Evolutionary conservation across 345 rosid species (phyloP).

Genomic region (Cochlearia excelsa): DNA sequence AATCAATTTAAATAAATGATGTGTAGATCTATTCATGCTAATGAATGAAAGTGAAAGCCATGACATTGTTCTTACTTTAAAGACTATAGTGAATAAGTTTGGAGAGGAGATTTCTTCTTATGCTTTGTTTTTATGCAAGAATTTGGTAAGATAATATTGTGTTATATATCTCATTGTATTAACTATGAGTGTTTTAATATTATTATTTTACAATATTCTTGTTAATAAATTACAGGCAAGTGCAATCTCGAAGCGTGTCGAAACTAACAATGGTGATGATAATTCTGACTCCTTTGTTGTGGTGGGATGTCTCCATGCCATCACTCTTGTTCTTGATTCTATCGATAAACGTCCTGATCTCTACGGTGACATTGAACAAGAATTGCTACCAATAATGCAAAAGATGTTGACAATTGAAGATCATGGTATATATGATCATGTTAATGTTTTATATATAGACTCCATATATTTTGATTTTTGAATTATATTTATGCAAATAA

Average conservation of each 20-base stretch:
- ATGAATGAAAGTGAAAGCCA: constrained; percentile 99
- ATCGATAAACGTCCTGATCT: constrained; percentile 87
- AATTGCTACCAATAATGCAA: constrained; percentile 85
- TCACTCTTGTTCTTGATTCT: constrained; percentile 91
- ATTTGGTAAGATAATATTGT: constrained; percentile 66
- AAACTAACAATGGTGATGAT: constrained; percentile 82
- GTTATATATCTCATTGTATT: constrained; percentile 2
- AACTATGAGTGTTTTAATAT: constrained; percentile 1
- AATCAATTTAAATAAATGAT: constrained; percentile 13
- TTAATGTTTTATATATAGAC: constrained; percentile 9
- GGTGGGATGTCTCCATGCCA: constrained; percentile 94
- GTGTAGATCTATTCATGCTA: constrained; percentile 84
- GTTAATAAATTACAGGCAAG: constrained; percentile 58
- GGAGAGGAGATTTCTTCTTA: constrained; percentile 97
- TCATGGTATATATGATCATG: constrained; percentile 51
- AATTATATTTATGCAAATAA: not conserved
- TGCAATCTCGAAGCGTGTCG: constrained; percentile 93
- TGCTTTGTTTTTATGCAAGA: constrained; percentile 90
- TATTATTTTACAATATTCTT: constrained; percentile 22
- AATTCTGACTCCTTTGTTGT: constrained; percentile 96
- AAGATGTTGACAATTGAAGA: constrained; percentile 97
- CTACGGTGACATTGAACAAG: constrained; percentile 80
- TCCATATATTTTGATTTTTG: constrained; percentile 1
- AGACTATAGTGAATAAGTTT: constrained; percentile 87
- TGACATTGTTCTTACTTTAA: constrained; percentile 88